Conservation (phyloP, 371 early-diverging fungal genomes). For the Mortierella sp. region DNA sequence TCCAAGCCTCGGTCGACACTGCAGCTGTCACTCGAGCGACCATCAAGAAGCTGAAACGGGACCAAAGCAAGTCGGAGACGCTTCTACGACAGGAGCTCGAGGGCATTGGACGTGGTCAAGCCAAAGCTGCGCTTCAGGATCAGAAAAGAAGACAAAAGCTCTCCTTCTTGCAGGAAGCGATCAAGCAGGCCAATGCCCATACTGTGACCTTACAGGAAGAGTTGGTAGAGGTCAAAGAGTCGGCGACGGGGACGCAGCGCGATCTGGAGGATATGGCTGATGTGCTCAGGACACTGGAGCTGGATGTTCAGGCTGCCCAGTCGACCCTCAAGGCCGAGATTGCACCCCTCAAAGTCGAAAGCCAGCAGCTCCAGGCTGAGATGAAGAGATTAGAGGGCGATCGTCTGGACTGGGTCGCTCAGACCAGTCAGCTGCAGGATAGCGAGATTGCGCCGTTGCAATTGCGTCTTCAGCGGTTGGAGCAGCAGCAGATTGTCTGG, state of each 20-base stretch:
- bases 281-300: slow-evolving; percentile 27
- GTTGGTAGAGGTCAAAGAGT: slow-evolving; percentile 17
- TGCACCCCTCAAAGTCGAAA: slow-evolving; percentile 32
- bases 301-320: slow-evolving; percentile 22
- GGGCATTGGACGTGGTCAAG: slow-evolving; percentile 50
- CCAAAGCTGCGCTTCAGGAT: slow-evolving; percentile 48
- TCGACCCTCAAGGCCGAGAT: slow-evolving; percentile 23
- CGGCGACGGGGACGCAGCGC: slow-evolving; percentile 16
- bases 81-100: slow-evolving; percentile 50
- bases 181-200: slow-evolving; percentile 50
- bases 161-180: slow-evolving; percentile 54
- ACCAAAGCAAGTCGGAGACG: slow-evolving; percentile 45
- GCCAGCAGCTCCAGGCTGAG: slow-evolving; percentile 39
- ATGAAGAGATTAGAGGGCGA: slow-evolving; percentile 40
- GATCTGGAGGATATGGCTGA: slow-evolving; percentile 8
- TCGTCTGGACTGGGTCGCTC: slow-evolving; percentile 31
- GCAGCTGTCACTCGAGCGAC: slow-evolving; percentile 20
- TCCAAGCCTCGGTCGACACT: slow-evolving; percentile 30
- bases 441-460: slow-evolving; percentile 49
- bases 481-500: slow-evolving; percentile 56
- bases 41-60: slow-evolving; percentile 54
- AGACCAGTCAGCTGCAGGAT: slow-evolving; percentile 30
- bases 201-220: slow-evolving; percentile 23
- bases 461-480: slow-evolving; percentile 51
- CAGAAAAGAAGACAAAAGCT: slow-evolving; percentile 55